Evolutionary conservation across 768 basidiomycete species (phyloP), one percentile per base, ranked within the genome.

Genomic region (Trametes sanguinea): DNA sequence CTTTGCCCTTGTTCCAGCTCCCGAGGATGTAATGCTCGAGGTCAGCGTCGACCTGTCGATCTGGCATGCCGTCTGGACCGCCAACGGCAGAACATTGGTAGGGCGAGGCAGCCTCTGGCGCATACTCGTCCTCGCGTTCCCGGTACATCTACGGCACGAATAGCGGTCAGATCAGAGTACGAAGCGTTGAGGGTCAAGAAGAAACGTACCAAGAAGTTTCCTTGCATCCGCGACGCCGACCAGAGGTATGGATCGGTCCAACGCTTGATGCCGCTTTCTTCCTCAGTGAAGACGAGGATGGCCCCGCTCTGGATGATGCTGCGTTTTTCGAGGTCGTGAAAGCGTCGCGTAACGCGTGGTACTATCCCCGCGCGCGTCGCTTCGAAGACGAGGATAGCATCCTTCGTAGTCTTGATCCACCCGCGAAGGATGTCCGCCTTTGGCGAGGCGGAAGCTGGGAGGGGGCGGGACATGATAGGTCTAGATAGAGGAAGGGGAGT

Each of bases 181-280:
- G 14, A 52, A 4, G 43, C 2, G 27, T 29, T 3, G 4, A 16
- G 7, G 40, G 3, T 4, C 2, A 13, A 22, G 5, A 16, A 5
- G 14, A 11, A 6, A 60, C 67, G 40, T 48, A 67, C 67, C 37
- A 66, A 29, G 32, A 67, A 67, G 50, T 65, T 61, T 29, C 67
- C 67, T 48, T 65, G 61, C 61, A 65, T 67, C 0, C 67, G 52
- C 29, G 67, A 67, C 16, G 67, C 64, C 5, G 60, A 62, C 67
- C 67, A 67, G 11, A 61, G 46, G 60, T 57, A 67, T 13, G 61
- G 64, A 46, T 67, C 67, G 35, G 67, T 67, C 67, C 67, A 67
- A 22, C 67, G 61, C 45, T 65, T 65, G 59, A 67, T 67, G 6
- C 64, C 63, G 46, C 64, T 65, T 50, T 67, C 67, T 52, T 67